Evolutionary conservation across 2,329 filamentous ascomycete species (phyloP).

Genomic region (Ceratocystis smalleyi): DNA sequence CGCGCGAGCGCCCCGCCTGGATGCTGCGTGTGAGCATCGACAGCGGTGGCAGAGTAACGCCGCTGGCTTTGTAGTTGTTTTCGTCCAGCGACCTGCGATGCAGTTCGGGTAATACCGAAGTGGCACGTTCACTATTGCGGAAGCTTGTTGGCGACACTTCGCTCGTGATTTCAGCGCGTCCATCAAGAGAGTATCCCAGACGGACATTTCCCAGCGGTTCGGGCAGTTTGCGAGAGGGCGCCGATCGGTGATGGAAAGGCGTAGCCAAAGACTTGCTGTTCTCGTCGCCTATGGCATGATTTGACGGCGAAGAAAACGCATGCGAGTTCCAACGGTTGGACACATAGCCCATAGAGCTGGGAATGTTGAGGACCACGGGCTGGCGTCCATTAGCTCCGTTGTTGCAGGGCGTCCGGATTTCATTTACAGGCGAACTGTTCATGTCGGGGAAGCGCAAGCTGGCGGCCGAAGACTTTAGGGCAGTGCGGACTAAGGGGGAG

Average conservation of each 20-base stretch:
- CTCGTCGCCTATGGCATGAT: constrained; percentile 24
- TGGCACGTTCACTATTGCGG: constrained; percentile 29
- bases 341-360: constrained; percentile 34
- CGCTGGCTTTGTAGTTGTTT: constrained; percentile 46
- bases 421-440: constrained; percentile 15
- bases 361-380: constrained; percentile 21
- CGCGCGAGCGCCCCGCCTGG: constrained; percentile 56
- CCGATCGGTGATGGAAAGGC: not conserved
- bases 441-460: constrained; percentile 5
- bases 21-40: constrained; percentile 36
- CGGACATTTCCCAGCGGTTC: constrained; percentile 34
- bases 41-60: constrained; percentile 42
- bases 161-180: constrained; percentile 72
- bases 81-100: constrained; percentile 23
- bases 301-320: constrained; percentile 34
- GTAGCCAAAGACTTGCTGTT: constrained; percentile 21
- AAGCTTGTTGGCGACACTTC: constrained; percentile 52
- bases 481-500: constrained; percentile 10
- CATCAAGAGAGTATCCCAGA: constrained; percentile 71
- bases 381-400: not conserved
- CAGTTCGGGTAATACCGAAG: constrained; percentile 31
- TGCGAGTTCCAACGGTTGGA: constrained; percentile 42
- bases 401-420: constrained; percentile 15
- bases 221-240: constrained; percentile 2
- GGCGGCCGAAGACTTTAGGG: not conserved